Evolutionary conservation across 164 flowering plant species (phyloP).

Genomic region (Protea cynaroides): DNA sequence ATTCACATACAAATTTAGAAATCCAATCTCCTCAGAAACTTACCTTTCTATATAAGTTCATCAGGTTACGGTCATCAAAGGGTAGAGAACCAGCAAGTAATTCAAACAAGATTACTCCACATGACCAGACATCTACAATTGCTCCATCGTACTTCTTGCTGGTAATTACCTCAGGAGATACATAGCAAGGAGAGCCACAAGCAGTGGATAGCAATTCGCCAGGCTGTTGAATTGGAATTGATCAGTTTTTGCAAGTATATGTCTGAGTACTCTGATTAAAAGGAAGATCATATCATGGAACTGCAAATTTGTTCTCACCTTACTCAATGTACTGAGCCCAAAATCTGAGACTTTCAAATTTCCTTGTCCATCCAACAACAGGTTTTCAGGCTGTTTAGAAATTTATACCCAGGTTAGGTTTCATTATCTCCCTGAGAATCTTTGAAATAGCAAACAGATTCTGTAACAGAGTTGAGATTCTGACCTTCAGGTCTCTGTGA

Average conservation of each 20-base stretch:
- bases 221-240: constrained; percentile 31
- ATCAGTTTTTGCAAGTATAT: neutral
- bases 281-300: neutral
- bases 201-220: constrained; percentile 54
- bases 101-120: constrained; percentile 74
- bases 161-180: constrained; percentile 90
- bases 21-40: neutral
- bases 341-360: constrained; percentile 81
- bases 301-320: constrained; percentile 27
- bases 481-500: constrained; percentile 89
- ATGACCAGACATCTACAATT: constrained; percentile 71
- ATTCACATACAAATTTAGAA: neutral
- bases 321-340: constrained; percentile 63
- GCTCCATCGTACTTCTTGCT: constrained; percentile 55
- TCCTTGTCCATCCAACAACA: constrained; percentile 66
- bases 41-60: constrained; percentile 57
- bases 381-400: constrained; percentile 67
- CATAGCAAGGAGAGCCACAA: constrained; percentile 79
- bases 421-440: neutral
- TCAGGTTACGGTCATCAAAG: constrained; percentile 52
- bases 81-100: constrained; percentile 65
- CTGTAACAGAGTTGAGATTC: neutral
- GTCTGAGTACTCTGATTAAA: neutral
- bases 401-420: constrained; percentile 7
- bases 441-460: neutral